Percentiles rank a stretch among this genome's conserved stretches.
These are phyloP conservation scores for Termitomyces titanicus DNA, from an alignment of 768 basidiomycete genomes.

Conservation along the genomic window DNA sequence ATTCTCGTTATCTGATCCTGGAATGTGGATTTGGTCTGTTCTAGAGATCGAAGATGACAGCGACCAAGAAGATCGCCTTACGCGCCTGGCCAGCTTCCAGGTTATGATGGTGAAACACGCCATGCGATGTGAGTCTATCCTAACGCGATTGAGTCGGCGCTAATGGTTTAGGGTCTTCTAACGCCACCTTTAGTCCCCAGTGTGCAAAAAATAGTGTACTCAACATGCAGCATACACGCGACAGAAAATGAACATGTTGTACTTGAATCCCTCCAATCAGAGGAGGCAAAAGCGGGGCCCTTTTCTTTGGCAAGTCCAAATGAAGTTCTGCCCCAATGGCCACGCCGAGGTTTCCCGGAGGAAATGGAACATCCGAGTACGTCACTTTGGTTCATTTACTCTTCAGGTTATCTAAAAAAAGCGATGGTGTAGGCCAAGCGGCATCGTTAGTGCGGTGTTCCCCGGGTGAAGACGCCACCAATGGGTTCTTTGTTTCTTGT, in stretches of 20 bases:
- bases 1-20: constrained; percentile 1
- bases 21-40: background rate
- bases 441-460: constrained; percentile 66
- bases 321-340: constrained; percentile 80
- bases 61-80: constrained; percentile 64
- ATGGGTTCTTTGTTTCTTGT: constrained; percentile 98
- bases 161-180: constrained; percentile 3
- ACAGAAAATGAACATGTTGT: constrained; percentile 94
- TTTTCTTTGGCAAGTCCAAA: constrained; percentile 68
- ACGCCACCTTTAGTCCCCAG: constrained; percentile 56
- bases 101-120: constrained; percentile 90
- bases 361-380: constrained; percentile 58
- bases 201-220: constrained; percentile 85
- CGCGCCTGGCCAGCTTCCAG: constrained; percentile 86
- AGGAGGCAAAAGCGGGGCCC: constrained; percentile 54
- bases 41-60: constrained; percentile 57
- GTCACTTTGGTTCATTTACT: constrained; percentile 6
- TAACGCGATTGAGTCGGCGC: background rate
- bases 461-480: constrained; percentile 82
- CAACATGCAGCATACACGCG: constrained; percentile 93
- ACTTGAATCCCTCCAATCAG: constrained; percentile 61
- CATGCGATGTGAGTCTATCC: constrained; percentile 74
- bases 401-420: constrained; percentile 2
- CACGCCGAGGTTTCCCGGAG: constrained; percentile 68
- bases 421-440: constrained; percentile 41